A percentile compares a stretch with the other conserved stretches of the same genome.
These are phyloP conservation scores for Eucalyptus globulus DNA, from an alignment of 345 rosid genomes.

Conservation along the genomic window DNA sequence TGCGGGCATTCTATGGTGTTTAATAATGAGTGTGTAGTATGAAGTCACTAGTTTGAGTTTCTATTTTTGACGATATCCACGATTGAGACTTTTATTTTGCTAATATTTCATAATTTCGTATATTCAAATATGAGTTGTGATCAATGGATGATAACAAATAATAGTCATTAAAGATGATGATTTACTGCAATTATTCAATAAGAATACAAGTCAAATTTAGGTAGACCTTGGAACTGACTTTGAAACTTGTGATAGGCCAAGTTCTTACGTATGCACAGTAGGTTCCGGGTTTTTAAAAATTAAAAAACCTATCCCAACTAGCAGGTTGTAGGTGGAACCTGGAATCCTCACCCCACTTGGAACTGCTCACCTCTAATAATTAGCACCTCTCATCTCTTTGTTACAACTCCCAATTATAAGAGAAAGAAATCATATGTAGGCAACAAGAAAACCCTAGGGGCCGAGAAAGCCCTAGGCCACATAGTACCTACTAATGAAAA, in stretches of 20 bases:
- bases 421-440: neutral
- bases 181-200: neutral
- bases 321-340: too few species aligned
- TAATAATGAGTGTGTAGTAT: neutral
- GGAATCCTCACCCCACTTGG: too few species aligned
- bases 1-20: neutral
- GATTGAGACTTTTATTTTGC: neutral
- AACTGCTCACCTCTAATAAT: neutral
- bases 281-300: neutral
- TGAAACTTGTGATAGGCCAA: neutral
- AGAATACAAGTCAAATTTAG: neutral
- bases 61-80: neutral
- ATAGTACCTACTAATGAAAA: neutral
- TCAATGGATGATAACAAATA: too few species aligned
- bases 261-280: fast-evolving
- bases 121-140: neutral
- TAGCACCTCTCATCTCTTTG: neutral
- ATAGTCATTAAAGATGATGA: too few species aligned
- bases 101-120: too few species aligned
- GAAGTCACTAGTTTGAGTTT: neutral
- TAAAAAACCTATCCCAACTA: neutral
- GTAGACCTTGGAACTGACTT: neutral
- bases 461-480: neutral
- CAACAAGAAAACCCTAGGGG: neutral
- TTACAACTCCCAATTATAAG: neutral